A percentile compares a stretch with the other conserved stretches of the same genome.
Conservation (phyloP, 78 protist genomes). For the Fonticula alba region DNA sequence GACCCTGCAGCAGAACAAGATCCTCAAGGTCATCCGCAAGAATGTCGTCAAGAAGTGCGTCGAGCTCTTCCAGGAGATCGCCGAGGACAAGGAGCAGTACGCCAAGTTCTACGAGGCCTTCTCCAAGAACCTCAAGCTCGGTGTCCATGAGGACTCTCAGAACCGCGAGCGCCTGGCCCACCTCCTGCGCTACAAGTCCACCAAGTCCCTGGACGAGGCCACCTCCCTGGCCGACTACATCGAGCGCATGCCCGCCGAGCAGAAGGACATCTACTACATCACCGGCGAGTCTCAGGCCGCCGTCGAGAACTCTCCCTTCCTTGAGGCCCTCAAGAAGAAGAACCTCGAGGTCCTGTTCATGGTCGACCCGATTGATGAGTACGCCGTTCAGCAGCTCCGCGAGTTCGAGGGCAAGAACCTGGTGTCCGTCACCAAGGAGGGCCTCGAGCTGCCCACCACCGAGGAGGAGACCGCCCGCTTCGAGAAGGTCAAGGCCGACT, state of each 20-base stretch:
- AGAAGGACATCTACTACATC: conserved; percentile 96
- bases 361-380: conserved; percentile 99
- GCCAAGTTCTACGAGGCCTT: conserved; percentile 94
- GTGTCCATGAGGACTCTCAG: conserved; percentile 94
- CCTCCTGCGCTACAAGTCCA: conserved; percentile 85
- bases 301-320: conserved; percentile 82
- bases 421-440: conserved; percentile 95
- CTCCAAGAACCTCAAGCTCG: conserved; percentile 94
- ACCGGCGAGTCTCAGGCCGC: conserved; percentile 81
- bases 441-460: conserved; percentile 73
- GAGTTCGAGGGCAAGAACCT: conserved; percentile 96
- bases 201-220: conserved; percentile 79
- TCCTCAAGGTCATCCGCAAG: conserved; percentile 94
- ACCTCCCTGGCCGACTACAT: conserved; percentile 95
- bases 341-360: conserved; percentile 91
- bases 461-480: conserved; percentile 82
- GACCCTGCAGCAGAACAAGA: conserved; percentile 95
- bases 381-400: conserved; percentile 91
- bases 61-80: conserved; percentile 86
- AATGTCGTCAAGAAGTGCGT: conserved; percentile 94
- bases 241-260: conserved; percentile 91
- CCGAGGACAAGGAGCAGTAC: conserved; percentile 92
- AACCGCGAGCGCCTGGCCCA: conserved; percentile 91
- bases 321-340: conserved; percentile 60
- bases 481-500: conserved; percentile 72